Evolutionary conservation across 257 asterid species (phyloP).

Genomic region (Salvia miltiorrhiza): DNA sequence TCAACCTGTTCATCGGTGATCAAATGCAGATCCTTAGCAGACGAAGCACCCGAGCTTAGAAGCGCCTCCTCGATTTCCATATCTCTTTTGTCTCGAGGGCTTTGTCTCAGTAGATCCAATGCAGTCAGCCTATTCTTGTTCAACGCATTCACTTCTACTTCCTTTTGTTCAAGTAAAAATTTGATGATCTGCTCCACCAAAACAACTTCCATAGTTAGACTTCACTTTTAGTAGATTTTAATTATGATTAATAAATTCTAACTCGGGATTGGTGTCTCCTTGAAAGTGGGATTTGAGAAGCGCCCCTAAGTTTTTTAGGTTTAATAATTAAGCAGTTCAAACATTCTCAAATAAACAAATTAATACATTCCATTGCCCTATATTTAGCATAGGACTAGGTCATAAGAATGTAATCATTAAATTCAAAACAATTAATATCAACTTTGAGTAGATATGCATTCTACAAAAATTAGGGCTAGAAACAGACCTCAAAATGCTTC

Average conservation of each 20-base stretch:
- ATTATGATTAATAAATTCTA: no score
- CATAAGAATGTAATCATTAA: no score
- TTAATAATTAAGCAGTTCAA: not conserved
- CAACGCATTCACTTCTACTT: conserved; percentile 36
- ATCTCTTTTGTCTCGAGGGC: conserved; percentile 36
- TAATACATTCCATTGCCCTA: no score
- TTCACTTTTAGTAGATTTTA: not conserved
- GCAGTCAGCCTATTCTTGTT: conserved; percentile 28
- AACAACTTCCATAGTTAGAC: not conserved
- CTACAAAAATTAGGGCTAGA: not conserved
- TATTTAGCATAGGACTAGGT: no score
- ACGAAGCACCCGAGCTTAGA: conserved; percentile 24
- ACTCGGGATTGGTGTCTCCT: no score
- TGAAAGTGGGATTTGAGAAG: no score
- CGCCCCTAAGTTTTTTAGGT: no score
- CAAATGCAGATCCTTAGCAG: conserved; percentile 22
- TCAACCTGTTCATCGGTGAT: conserved; percentile 7
- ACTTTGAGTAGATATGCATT: not conserved
- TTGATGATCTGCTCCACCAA: conserved; percentile 33
- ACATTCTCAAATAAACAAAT: no score
- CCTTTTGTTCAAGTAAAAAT: conserved; percentile 21
- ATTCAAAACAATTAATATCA: not conserved
- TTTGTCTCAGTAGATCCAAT: conserved; percentile 34
- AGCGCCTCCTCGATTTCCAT: conserved; percentile 32
- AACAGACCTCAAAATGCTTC: conserved; percentile 35